These are phyloP conservation scores for Fusarium foetens DNA, from an alignment of 2,329 filamentous ascomycete genomes.

Conservation along the genomic window DNA sequence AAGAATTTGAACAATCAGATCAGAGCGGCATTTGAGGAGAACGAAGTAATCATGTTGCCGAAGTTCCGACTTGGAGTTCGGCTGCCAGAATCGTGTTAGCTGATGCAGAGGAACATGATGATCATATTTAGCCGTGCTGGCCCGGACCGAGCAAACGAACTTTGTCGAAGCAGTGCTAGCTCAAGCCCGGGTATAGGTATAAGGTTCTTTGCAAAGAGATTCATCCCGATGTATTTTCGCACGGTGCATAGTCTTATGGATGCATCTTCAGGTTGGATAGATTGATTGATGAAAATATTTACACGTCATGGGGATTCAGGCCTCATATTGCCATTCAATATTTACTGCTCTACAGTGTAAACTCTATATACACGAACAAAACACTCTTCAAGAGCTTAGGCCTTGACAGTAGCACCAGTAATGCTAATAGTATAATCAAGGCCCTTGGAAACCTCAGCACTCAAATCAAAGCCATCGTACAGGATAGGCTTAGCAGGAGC, in stretches of 20 bases:
- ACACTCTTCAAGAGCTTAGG: neutral
- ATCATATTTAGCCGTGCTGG: no score
- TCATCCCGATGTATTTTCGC: rapidly evolving
- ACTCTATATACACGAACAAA: slow-evolving; percentile 15
- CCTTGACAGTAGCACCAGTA: slow-evolving; percentile 44
- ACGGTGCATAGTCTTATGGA: neutral
- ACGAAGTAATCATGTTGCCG: no score
- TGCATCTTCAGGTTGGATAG: rapidly evolving
- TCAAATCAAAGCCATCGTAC: slow-evolving; percentile 57
- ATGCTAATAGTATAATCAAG: slow-evolving; percentile 53
- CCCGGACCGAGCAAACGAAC: no score
- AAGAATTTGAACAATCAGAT: no score
- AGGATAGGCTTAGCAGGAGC: slow-evolving; percentile 55
- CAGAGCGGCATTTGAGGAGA: no score
- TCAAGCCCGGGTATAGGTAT: no score
- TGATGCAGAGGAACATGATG: no score
- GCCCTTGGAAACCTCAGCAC: slow-evolving; percentile 50
- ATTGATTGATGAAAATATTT: rapidly evolving
- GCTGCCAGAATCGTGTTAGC: no score
- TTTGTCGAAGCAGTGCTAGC: no score
- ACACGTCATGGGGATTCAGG: neutral
- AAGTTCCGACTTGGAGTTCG: no score
- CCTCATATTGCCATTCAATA: neutral
- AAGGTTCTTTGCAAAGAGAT: no score
- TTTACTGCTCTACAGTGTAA: neutral